Evolutionary conservation across 768 basidiomycete genomes (phyloP).

Genomic region (Rhodosporidiobolus sp.): DNA sequence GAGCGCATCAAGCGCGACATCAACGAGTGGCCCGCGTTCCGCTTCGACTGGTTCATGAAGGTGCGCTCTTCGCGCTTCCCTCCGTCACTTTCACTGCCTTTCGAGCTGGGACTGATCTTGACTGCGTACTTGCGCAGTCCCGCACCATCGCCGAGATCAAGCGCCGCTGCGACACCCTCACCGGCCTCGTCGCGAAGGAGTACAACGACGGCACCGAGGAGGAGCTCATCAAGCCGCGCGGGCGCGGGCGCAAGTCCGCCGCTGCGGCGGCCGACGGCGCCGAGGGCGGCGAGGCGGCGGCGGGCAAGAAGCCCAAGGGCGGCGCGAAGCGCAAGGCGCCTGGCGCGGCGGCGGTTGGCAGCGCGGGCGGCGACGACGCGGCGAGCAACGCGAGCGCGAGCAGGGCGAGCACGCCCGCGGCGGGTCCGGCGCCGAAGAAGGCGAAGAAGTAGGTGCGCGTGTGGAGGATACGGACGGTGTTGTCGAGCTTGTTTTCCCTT

Average conservation of each 20-base stretch:
- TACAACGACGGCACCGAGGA: slow-evolving; percentile 63
- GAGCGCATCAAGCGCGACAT: slow-evolving; percentile 96
- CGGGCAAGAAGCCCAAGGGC: slow-evolving; percentile 7
- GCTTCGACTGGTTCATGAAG: slow-evolving; percentile 88
- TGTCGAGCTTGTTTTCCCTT: too few species aligned
- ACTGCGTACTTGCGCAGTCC: slow-evolving; percentile 61
- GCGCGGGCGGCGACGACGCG: background rate
- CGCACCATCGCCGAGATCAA: slow-evolving; percentile 83
- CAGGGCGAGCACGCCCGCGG: slow-evolving; percentile 25
- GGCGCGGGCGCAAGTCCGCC: slow-evolving; percentile 17
- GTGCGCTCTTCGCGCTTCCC: background rate
- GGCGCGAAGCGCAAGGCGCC: slow-evolving; percentile 17
- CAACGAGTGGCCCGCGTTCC: slow-evolving; percentile 90
- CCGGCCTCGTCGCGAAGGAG: slow-evolving; percentile 91
- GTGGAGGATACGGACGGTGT: too few species aligned
- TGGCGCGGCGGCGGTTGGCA: background rate
- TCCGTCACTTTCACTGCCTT: slow-evolving; percentile 55
- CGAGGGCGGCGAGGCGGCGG: background rate
- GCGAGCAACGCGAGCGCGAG: background rate
- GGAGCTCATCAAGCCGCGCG: slow-evolving; percentile 9
- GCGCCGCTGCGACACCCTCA: slow-evolving; percentile 77
- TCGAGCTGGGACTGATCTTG: slow-evolving; percentile 52
- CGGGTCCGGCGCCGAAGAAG: slow-evolving; percentile 28
- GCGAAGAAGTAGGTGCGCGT: slow-evolving; percentile 17
- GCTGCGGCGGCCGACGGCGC: background rate